Conservation (phyloP, 2,329 filamentous ascomycete species). For the Trichoderma brevicompactum region DNA sequence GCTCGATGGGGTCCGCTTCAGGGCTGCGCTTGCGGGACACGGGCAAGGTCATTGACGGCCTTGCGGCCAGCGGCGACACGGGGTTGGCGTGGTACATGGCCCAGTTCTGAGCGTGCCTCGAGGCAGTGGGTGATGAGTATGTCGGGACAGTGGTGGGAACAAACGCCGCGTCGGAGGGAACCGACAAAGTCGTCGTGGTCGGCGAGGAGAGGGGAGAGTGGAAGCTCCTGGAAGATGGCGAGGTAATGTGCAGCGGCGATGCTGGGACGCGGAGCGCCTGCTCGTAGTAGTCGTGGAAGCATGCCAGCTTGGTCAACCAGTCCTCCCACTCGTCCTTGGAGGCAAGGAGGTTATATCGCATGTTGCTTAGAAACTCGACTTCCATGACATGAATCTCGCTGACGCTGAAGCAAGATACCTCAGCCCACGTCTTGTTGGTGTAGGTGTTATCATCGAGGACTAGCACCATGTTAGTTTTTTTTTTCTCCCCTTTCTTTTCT, state of each 20-base stretch:
- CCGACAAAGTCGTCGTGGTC: constrained; percentile 43
- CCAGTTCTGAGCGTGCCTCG: constrained; percentile 47
- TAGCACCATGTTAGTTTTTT: constrained; percentile 42
- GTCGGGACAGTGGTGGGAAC: constrained; percentile 42
- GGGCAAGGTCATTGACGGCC: constrained; percentile 49
- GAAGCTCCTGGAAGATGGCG: constrained; percentile 46
- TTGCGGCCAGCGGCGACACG: constrained; percentile 55
- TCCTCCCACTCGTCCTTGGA: constrained; percentile 84
- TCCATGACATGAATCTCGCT: constrained; percentile 99
- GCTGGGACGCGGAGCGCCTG: constrained; percentile 58
- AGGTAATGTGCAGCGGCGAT: constrained; percentile 41
- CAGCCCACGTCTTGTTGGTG: constrained; percentile 99
- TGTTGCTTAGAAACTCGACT: constrained; percentile 98
- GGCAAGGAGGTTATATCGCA: constrained; percentile 90
- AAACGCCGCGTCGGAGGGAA: constrained; percentile 39
- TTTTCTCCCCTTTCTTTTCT: not conserved
- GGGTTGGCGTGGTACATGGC: constrained; percentile 45
- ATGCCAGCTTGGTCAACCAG: constrained; percentile 82
- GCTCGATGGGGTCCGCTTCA: constrained; percentile 56
- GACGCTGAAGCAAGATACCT: constrained; percentile 92
- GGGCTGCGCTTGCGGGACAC: constrained; percentile 55
- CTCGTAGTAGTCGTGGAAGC: constrained; percentile 83
- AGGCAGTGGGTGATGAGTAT: constrained; percentile 48
- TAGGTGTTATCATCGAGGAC: constrained; percentile 98
- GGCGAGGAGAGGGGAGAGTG: constrained; percentile 57